These are phyloP conservation scores for Psidium guajava DNA, from an alignment of 345 rosid species.

Conservation along the genomic window DNA sequence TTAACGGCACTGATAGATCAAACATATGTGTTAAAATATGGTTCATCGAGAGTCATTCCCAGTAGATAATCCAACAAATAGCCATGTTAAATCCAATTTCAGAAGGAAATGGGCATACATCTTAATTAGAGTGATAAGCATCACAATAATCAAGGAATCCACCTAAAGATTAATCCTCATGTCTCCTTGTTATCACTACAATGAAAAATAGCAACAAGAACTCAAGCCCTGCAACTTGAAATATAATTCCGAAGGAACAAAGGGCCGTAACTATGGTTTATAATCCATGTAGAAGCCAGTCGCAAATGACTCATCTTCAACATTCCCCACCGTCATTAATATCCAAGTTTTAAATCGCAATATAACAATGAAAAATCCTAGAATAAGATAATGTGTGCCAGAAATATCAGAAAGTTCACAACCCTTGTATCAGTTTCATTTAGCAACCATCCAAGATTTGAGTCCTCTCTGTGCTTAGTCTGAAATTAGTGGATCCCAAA, in stretches of 20 bases:
- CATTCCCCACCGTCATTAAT: background rate
- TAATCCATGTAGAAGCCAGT: background rate
- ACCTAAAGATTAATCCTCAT: background rate
- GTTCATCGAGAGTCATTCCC: background rate
- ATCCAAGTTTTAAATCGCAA: background rate
- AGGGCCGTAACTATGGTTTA: background rate
- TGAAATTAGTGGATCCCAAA: background rate
- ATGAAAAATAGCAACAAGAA: background rate
- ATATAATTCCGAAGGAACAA: background rate
- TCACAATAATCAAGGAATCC: background rate
- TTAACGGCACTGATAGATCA: background rate
- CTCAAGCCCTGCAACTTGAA: background rate
- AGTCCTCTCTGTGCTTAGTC: background rate
- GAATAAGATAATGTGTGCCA: background rate
- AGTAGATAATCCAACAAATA: background rate
- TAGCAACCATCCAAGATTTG: background rate
- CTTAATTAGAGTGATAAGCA: background rate
- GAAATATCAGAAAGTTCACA: background rate
- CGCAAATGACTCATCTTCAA: background rate
- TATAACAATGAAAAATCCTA: background rate
- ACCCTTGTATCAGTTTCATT: background rate
- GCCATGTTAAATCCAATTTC: background rate
- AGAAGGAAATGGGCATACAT: background rate
- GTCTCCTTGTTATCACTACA: background rate
- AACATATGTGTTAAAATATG: background rate